Conservation (phyloP, 495 filamentous ascomycete genomes). For the Recurvomyces mirabilis region DNA sequence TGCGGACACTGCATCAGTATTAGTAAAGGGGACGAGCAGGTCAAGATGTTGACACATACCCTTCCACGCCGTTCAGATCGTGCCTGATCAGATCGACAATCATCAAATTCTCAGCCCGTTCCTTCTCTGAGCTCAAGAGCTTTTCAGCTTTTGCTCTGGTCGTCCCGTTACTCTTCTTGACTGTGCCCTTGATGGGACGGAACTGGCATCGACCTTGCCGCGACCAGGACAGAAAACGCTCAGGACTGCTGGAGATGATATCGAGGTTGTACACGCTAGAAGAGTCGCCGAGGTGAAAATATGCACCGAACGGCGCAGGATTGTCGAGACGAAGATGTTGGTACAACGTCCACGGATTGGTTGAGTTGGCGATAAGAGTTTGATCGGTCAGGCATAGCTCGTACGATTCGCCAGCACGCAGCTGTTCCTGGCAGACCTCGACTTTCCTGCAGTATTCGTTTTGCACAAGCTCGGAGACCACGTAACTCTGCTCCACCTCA, state of each 20-base stretch:
- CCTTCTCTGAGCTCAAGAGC: constrained; percentile 68
- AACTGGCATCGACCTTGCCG: constrained; percentile 48
- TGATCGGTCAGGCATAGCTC: constrained; percentile 82
- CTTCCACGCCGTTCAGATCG: constrained; percentile 73
- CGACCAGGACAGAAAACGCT: constrained; percentile 74
- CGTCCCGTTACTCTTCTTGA: constrained; percentile 54
- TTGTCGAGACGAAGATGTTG: constrained; percentile 57
- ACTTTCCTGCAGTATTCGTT: constrained; percentile 52
- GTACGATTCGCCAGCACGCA: constrained; percentile 76
- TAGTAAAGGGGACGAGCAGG: not conserved
- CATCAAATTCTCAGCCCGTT: constrained; percentile 95
- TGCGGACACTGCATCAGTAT: constrained; percentile 22
- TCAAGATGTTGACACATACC: constrained; percentile 33
- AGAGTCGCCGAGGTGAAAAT: constrained; percentile 47
- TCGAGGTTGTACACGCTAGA: constrained; percentile 36
- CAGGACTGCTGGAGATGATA: constrained; percentile 76
- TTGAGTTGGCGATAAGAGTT: constrained; percentile 41
- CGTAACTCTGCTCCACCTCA: not conserved
- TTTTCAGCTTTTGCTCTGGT: constrained; percentile 56
- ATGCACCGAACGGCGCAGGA: constrained; percentile 79
- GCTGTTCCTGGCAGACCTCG: constrained; percentile 54
- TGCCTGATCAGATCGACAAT: constrained; percentile 91
- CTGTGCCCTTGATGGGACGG: constrained; percentile 91
- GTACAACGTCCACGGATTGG: constrained; percentile 57
- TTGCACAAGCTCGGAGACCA: constrained; percentile 3